These are phyloP conservation scores for Colletotrichum sp. DNA, from an alignment of 2,329 filamentous ascomycete species.

Conservation along the genomic window DNA sequence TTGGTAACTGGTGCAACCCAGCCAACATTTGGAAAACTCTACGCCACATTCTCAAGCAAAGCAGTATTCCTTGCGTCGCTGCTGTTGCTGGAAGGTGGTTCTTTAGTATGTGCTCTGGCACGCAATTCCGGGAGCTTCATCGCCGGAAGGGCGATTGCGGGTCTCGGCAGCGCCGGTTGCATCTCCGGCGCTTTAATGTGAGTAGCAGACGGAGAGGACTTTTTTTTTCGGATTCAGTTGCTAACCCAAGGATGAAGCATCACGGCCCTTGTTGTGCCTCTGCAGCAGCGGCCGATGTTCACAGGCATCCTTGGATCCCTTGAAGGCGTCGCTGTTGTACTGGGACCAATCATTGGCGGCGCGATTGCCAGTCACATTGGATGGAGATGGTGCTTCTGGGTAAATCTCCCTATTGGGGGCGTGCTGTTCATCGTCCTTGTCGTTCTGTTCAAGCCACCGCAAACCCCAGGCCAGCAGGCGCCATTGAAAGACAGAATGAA, in stretches of 20 bases:
- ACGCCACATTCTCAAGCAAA: slow-evolving; percentile 43
- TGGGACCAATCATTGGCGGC: neutral
- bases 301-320: slow-evolving; percentile 45
- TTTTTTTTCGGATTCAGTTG: slow-evolving; percentile 16
- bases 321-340: slow-evolving; percentile 43
- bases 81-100: neutral
- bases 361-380: neutral
- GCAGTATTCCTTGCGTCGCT: slow-evolving; percentile 21
- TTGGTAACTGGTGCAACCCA: slow-evolving; percentile 29
- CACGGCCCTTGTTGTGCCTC: slow-evolving; percentile 34
- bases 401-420: slow-evolving; percentile 61
- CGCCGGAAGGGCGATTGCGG: neutral
- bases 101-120: neutral
- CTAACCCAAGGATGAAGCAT: slow-evolving; percentile 31
- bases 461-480: neutral
- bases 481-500: neutral
- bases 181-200: slow-evolving; percentile 44
- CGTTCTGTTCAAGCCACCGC: slow-evolving; percentile 42
- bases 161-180: slow-evolving; percentile 24
- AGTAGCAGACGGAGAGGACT: neutral
- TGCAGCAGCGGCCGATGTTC: slow-evolving; percentile 26
- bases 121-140: neutral
- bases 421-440: slow-evolving; percentile 50
- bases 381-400: slow-evolving; percentile 59
- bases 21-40: slow-evolving; percentile 29